Evolutionary conservation across 306 rosid genomes (phyloP).

Genomic region (Cyclanthera cordifolia): DNA sequence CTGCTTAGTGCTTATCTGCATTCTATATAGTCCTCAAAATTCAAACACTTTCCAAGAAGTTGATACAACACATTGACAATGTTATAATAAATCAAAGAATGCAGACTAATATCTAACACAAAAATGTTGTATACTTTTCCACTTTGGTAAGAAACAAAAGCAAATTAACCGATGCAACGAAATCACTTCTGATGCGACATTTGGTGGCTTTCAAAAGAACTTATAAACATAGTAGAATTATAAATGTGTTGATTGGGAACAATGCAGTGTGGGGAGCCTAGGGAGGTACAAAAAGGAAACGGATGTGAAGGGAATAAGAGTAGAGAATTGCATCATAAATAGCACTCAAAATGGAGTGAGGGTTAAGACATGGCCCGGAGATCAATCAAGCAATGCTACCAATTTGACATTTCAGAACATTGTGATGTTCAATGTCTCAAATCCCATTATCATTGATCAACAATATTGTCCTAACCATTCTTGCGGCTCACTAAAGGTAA

Average conservation of each 20-base stretch:
- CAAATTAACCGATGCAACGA: too few relatives aligned
- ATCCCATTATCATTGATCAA: slow-evolving; percentile 38
- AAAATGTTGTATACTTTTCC: too few relatives aligned
- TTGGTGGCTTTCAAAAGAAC: background rate
- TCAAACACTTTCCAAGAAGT: background rate
- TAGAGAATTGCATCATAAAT: slow-evolving; percentile 23
- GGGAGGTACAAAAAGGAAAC: slow-evolving; percentile 2
- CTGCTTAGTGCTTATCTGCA: background rate
- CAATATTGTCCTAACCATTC: slow-evolving; percentile 19
- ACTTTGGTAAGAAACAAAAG: too few relatives aligned
- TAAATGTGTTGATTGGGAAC: background rate
- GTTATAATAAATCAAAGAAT: too few relatives aligned
- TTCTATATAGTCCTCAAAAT: background rate
- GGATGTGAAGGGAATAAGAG: slow-evolving; percentile 8
- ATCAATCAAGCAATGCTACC: slow-evolving; percentile 3
- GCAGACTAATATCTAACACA: too few relatives aligned
- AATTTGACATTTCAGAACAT: slow-evolving; percentile 26
- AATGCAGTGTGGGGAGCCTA: slow-evolving; percentile 10
- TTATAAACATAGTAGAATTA: background rate
- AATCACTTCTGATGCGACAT: background rate
- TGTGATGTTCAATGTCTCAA: slow-evolving; percentile 22
- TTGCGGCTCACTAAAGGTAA: background rate
- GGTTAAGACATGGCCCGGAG: slow-evolving; percentile 34
- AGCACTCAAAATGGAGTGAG: slow-evolving; percentile 28
- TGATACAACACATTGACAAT: background rate